Evolutionary conservation across 805 yeast genomes (phyloP).

Genomic region (Starmerella riodocensis): DNA sequence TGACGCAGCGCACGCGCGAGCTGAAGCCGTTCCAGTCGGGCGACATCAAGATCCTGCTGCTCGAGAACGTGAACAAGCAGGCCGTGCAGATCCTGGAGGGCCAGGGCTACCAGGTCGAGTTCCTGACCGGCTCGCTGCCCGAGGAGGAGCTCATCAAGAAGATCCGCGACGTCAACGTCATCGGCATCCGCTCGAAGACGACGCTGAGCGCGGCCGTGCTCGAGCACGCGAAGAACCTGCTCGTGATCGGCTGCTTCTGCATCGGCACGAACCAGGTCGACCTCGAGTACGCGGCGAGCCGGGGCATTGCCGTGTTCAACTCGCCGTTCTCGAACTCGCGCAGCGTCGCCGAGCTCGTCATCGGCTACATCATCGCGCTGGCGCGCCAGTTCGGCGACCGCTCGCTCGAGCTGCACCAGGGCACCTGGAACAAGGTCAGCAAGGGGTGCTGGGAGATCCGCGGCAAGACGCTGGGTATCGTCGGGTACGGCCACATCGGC

Average conservation of each 20-base stretch:
- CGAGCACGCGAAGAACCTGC: constrained; percentile 76
- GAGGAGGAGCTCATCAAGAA: constrained; percentile 92
- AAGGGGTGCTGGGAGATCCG: constrained; percentile 97
- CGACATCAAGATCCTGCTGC: constrained; percentile 77
- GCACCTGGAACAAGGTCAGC: constrained; percentile 94
- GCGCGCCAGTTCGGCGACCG: constrained; percentile 97
- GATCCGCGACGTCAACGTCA: constrained; percentile 85
- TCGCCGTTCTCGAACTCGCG: constrained; percentile 98
- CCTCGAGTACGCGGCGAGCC: constrained; percentile 76
- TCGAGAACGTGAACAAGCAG: constrained; percentile 88
- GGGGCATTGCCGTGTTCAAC: constrained; percentile 93
- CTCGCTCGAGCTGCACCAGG: constrained; percentile 87
- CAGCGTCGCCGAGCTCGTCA: constrained; percentile 94
- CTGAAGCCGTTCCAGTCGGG: constrained; percentile 92
- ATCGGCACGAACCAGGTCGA: constrained; percentile 98
- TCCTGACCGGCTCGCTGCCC: constrained; percentile 72
- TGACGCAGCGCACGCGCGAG: constrained; percentile 36
- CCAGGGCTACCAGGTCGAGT: constrained; percentile 97
- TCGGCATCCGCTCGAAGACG: constrained; percentile 97
- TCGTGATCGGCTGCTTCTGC: constrained; percentile 94
- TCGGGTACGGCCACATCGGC: constrained; percentile 98
- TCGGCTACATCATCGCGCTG: constrained; percentile 83
- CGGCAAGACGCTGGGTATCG: constrained; percentile 93
- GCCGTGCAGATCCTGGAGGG: constrained; percentile 72
- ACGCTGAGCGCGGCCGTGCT: constrained; percentile 68